Evolutionary conservation across 768 basidiomycete genomes (phyloP), one percentile per base, ranked within the genome.

Genomic region (Suillus discolor): DNA sequence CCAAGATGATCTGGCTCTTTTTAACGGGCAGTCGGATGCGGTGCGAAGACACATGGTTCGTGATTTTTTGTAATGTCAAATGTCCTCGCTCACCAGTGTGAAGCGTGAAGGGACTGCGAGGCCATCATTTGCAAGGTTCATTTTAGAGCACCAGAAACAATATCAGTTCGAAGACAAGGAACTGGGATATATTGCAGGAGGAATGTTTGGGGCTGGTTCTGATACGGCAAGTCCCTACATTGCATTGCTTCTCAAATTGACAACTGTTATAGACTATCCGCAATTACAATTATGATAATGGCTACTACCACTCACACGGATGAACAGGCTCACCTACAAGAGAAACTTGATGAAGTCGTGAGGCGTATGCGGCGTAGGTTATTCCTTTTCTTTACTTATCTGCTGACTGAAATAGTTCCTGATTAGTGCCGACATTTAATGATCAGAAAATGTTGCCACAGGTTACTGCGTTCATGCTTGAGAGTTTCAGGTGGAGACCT

Each of bases 211-310:
- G 31, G 81, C 81, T 1, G 81, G 81, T 1, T 72, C 77, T 9
- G 81, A 82, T 54, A 79, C 80, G 4, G 82, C 82, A 53, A 41
- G 78, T 64, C 9, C 20, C 36, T 28, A 62, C 39, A 13, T 49
- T 23, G 13, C 11, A 11, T 36, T 9, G n/a, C 36, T 6, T 54
- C 4, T 2, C 41, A 39, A 23, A 16, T 25, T 28, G n/a, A 4
- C 38, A 34, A 18, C 15, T 42, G 4, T 54, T 11, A 9, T 54
- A 80, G 79, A 77, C 76, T 15, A 0, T 82, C 84, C 3, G 86
- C 83, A 0, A 86, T 88, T 57, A 83, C 82, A 49, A 74, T 88
- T 36, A 75, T 77, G n/a, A 76, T 88, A 39, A 80, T 88, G 78
- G 86, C 87, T 2, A 82, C 87, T 11, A 83, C 83, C 3, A 77